phyloP scores from a whole-genome alignment of 2,329 filamentous ascomycete species.

The Sclerotinia borealis region DNA sequence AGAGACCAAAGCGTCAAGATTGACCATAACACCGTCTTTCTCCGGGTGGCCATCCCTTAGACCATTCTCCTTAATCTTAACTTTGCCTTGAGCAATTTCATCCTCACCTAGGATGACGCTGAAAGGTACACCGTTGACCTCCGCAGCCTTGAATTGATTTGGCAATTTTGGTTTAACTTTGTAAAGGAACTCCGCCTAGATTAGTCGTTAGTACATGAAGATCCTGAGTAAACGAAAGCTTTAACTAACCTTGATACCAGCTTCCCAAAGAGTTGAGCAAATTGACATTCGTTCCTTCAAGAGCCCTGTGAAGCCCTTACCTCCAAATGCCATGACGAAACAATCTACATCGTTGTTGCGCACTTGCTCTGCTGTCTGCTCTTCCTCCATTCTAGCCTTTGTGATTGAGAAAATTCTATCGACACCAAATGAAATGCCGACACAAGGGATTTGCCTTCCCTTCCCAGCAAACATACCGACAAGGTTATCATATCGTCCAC shows the following conservation, averaged over 20 bases:
- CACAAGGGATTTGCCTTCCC: conserved; percentile 71
- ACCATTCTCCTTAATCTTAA: conserved; percentile 82
- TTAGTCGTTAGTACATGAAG: neutral
- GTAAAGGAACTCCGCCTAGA: conserved; percentile 73
- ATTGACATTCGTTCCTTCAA: conserved; percentile 80
- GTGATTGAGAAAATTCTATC: conserved; percentile 93
- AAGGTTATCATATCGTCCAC: conserved; percentile 85
- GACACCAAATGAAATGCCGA: conserved; percentile 88
- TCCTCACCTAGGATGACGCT: conserved; percentile 88
- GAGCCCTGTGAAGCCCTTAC: conserved; percentile 75
- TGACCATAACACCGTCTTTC: conserved; percentile 77
- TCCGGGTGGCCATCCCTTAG: conserved; percentile 77
- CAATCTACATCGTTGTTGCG: conserved; percentile 77
- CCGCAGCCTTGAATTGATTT: conserved; percentile 86
- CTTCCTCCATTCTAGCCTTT: conserved; percentile 65
- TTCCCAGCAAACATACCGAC: conserved; percentile 92
- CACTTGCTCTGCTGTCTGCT: conserved; percentile 47
- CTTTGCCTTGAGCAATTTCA: conserved; percentile 74
- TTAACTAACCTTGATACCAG: conserved; percentile 66
- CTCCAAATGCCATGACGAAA: conserved; percentile 91
- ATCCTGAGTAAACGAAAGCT: neutral
- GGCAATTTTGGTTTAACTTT: conserved; percentile 88
- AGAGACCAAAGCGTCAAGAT: conserved; percentile 53
- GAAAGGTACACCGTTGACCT: conserved; percentile 72
- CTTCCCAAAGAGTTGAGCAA: conserved; percentile 72